phyloP scores from a whole-genome alignment of 2,329 filamentous ascomycete species.

The Hymenoscyphus salicellus region DNA sequence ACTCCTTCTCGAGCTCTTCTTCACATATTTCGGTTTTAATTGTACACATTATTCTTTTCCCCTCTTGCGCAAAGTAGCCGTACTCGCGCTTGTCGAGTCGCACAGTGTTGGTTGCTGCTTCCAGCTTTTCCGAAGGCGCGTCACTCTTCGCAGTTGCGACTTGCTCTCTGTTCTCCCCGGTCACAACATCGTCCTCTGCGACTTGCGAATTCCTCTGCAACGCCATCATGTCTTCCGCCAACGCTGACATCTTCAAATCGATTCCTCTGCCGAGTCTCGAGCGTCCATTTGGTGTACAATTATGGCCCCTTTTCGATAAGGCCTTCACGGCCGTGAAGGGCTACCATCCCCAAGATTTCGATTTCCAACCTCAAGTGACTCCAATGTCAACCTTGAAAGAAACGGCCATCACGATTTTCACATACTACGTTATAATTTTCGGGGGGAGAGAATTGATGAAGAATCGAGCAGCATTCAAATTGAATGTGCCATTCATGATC shows the following conservation, averaged over 20 bases:
- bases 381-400: conserved; percentile 87
- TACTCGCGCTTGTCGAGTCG: background rate
- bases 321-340: conserved; percentile 73
- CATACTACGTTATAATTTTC: conserved; percentile 93
- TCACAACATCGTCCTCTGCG: background rate
- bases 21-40: conserved; percentile 17
- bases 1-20: conserved; percentile 39
- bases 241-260: conserved; percentile 43
- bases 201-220: conserved; percentile 12
- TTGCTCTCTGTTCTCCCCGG: background rate
- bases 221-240: conserved; percentile 24
- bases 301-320: conserved; percentile 95
- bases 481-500: conserved; percentile 86
- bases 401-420: conserved; percentile 73
- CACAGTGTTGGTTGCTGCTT: conserved; percentile 7
- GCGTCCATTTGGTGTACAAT: conserved; percentile 81
- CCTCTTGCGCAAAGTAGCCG: background rate
- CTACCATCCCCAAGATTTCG: conserved; percentile 82
- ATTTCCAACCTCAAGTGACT: conserved; percentile 76
- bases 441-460: conserved; percentile 92
- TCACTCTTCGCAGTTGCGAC: conserved; percentile 5
- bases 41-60: conserved; percentile 9
- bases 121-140: conserved; percentile 10
- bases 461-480: conserved; percentile 77
- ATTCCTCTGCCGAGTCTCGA: conserved; percentile 77